A percentile compares a stretch with the other conserved stretches of the same genome.
Conservation (phyloP, 495 filamentous ascomycete species). For the Penicillium tannophilum region DNA sequence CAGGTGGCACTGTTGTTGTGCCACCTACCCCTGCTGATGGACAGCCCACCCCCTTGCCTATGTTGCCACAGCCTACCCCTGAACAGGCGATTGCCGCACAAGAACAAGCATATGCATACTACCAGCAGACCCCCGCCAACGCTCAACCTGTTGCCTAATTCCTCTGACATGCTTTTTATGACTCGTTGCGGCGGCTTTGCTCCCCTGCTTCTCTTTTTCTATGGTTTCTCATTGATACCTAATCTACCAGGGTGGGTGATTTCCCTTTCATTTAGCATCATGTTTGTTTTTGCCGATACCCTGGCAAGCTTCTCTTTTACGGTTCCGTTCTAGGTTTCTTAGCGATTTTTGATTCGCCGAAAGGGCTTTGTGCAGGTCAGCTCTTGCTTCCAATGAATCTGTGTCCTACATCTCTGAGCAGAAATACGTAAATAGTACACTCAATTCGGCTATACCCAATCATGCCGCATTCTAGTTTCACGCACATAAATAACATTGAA, state of each 20-base stretch:
- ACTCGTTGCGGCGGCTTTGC: slow-evolving; percentile 12
- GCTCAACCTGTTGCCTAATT: slow-evolving; percentile 25
- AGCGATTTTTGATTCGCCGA: slow-evolving; percentile 30
- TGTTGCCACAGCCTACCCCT: slow-evolving; percentile 14
- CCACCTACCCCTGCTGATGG: slow-evolving; percentile 15
- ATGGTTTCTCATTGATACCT: slow-evolving; percentile 13
- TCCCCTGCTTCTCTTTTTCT: slow-evolving; percentile 6
- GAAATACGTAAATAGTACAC: not conserved
- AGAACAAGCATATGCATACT: slow-evolving; percentile 42
- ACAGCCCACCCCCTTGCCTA: slow-evolving; percentile 20
- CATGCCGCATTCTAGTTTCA: not conserved
- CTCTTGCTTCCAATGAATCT: not conserved
- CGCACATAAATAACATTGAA: not conserved
- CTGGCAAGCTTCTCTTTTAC: slow-evolving; percentile 16
- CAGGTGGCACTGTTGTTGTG: slow-evolving; percentile 29
- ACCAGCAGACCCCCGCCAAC: slow-evolving; percentile 42
- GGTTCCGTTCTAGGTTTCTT: slow-evolving; percentile 24
- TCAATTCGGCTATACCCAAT: not conserved
- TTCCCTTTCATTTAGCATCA: slow-evolving; percentile 38
- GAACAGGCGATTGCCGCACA: slow-evolving; percentile 29
- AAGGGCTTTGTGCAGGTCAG: not conserved
- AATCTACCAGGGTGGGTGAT: slow-evolving; percentile 28
- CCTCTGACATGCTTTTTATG: slow-evolving; percentile 21
- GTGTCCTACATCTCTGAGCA: not conserved
- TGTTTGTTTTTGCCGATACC: slow-evolving; percentile 21